Evolutionary conservation across 73 alveolate species (phyloP).

Genomic region (Uronychia setigera): DNA sequence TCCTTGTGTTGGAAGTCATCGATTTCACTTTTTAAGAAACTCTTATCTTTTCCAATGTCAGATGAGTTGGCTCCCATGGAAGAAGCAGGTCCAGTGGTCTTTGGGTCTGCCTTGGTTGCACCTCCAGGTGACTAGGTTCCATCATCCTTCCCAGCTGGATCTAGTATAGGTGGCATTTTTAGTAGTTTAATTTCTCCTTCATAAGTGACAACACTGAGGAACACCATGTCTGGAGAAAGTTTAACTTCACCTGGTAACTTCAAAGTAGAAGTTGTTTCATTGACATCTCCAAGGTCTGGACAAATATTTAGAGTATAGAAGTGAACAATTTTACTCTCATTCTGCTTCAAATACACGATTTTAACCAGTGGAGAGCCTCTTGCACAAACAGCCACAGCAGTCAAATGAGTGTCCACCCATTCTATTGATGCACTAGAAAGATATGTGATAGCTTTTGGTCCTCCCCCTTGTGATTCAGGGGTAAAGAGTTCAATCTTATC

Average conservation of each 20-base stretch:
- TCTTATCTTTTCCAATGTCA: conserved; percentile 6
- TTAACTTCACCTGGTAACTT: conserved; percentile 55
- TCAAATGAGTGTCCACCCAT: conserved; percentile 60
- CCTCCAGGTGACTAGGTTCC: conserved; percentile 9
- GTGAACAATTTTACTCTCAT: conserved; percentile 46
- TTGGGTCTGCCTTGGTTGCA: conserved; percentile 3
- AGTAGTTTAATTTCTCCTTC: conserved; percentile 50
- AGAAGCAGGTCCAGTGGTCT: neutral
- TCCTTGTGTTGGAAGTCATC: conserved; percentile 8
- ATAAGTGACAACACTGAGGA: conserved; percentile 28
- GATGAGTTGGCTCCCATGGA: conserved; percentile 1
- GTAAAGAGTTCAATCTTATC: conserved; percentile 35
- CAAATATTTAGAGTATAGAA: conserved; percentile 28
- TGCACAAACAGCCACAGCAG: conserved; percentile 53
- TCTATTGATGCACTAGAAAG: conserved; percentile 33
- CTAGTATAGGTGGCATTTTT: conserved; percentile 40
- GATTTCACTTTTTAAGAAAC: conserved; percentile 3
- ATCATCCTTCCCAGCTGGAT: conserved; percentile 42
- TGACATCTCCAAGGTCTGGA: neutral
- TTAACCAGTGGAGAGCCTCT: conserved; percentile 43
- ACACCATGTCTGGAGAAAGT: conserved; percentile 28
- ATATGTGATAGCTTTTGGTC: conserved; percentile 8
- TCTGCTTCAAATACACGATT: conserved; percentile 42
- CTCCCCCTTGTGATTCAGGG: neutral
- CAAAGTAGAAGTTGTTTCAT: conserved; percentile 19